phyloP scores from a whole-genome alignment of 352 stramenopile genomes.

The Pilasporangium apinafurcum region DNA sequence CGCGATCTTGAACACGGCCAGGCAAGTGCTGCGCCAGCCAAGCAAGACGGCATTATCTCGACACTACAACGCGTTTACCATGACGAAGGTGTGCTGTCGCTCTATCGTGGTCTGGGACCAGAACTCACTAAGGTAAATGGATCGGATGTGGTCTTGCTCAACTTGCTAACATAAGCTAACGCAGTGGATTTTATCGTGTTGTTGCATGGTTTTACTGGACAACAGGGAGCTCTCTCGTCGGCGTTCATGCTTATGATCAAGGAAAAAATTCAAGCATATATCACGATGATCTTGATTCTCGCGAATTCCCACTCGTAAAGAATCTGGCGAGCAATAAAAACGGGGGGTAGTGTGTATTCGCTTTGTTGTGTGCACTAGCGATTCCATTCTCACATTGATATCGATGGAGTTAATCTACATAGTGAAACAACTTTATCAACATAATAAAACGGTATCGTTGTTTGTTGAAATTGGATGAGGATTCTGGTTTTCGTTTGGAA shows the following conservation, averaged over 20 bases:
- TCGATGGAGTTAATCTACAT: no score
- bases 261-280: constrained; percentile 93
- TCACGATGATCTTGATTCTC: constrained; percentile 77
- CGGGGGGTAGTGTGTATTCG: background rate
- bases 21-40: constrained; percentile 8
- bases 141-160: background rate
- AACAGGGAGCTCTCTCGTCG: constrained; percentile 91
- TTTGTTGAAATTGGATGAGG: no score
- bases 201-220: background rate
- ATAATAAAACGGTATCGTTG: no score
- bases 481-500: no score
- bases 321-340: background rate
- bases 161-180: no score
- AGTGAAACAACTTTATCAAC: no score
- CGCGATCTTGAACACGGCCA: constrained; percentile 7
- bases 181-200: background rate
- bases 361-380: background rate
- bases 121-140: constrained; percentile 89
- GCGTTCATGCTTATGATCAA: constrained; percentile 98
- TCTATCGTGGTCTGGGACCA: constrained; percentile 93
- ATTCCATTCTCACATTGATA: background rate
- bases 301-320: constrained; percentile 15
- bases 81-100: constrained; percentile 79
- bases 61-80: constrained; percentile 71
- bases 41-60: constrained; percentile 77